Conservation (phyloP, 2,329 filamentous ascomycete genomes). For the Thielaviopsis punctulata region DNA sequence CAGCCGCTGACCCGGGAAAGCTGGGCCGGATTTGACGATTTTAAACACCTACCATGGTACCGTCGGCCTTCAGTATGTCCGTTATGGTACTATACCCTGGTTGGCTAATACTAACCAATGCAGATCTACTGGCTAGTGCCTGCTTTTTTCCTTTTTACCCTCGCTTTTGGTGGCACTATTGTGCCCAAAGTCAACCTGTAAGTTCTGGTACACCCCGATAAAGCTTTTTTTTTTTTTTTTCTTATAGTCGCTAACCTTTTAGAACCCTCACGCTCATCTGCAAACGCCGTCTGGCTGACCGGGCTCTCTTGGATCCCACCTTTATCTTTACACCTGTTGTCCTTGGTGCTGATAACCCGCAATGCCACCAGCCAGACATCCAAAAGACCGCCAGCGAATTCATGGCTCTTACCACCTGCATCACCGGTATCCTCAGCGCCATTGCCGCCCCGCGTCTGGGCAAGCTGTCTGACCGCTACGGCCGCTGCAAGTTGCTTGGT, state of each 20-base stretch:
- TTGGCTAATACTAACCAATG: not conserved
- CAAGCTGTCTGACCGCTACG: slow-evolving; percentile 70
- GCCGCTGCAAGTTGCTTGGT: slow-evolving; percentile 57
- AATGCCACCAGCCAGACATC: slow-evolving; percentile 66
- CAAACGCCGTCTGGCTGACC: slow-evolving; percentile 48
- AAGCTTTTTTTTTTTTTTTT: not conserved
- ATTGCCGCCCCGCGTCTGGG: slow-evolving; percentile 71
- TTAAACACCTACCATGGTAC: slow-evolving; percentile 44
- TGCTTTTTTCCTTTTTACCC: slow-evolving; percentile 64
- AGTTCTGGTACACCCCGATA: slow-evolving; percentile 15
- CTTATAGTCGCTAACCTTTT: slow-evolving; percentile 8
- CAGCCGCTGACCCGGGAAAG: slow-evolving; percentile 14
- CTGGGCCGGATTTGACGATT: slow-evolving; percentile 40
- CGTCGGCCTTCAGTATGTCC: slow-evolving; percentile 40
- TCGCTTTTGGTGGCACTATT: slow-evolving; percentile 71
- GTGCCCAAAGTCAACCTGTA: slow-evolving; percentile 75
- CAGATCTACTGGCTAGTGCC: slow-evolving; percentile 71
- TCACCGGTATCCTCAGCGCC: slow-evolving; percentile 61
- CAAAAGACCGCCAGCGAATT: slow-evolving; percentile 64
- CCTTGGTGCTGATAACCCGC: slow-evolving; percentile 52
- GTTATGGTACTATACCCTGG: not conserved
- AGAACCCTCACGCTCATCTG: slow-evolving; percentile 47
- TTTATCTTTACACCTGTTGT: slow-evolving; percentile 46
- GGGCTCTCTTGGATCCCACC: slow-evolving; percentile 34
- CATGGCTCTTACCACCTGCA: slow-evolving; percentile 55